Base-by-base conservation (phyloP, 352 stramenopile genomes). In the Pythium oligandrum region DNA sequence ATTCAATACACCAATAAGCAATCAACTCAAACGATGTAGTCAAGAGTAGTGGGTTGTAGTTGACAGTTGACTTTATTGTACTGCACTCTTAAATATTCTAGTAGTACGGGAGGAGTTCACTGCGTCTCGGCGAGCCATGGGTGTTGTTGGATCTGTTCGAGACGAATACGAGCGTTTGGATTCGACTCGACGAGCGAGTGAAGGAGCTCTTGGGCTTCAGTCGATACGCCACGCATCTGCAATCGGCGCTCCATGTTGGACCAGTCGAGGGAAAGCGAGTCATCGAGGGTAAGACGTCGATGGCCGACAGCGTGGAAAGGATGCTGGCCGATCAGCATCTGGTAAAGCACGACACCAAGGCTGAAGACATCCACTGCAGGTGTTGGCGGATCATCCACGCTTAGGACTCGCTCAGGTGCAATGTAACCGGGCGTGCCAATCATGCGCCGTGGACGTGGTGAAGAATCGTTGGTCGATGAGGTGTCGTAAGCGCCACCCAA, bases 391-490 rank as follows among this genome's bases (percentile, higher is more conserved):
- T 54, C 33, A n/a, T 75, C 39, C 10, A 73, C 57, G 6, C 64
- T 31, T 37, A 69, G 48, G 40, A 85, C 61, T 5, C 75, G 71
- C 48, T 87, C 78, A 2, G 75, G 78, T 3, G 78, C 71, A 35
- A 89, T 73, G 47, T 78, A 89, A 4, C 75, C 78, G 4, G 78
- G 78, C 33, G 78, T 89, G 0, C 78, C 78, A 17, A 80, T 69
- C 77, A 88, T 83, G 10, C 9, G 36, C 4, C 31, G 39, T 30
- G 11, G 31, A 11, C 40, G 39, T 55, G 17, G 44, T n/a, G 36
- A 33, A 39, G 26, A 56, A 36, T 33, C 40, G 53, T 38, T 66
- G 31, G 44, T 33, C 1, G 17, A 34, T 42, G 44, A 34, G 6
- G 65, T 17, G 33, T 85, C 69, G 40, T 64, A 83, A 9, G 75